Conservation (phyloP, 169 alveolate species). For the Fabrea salina region DNA sequence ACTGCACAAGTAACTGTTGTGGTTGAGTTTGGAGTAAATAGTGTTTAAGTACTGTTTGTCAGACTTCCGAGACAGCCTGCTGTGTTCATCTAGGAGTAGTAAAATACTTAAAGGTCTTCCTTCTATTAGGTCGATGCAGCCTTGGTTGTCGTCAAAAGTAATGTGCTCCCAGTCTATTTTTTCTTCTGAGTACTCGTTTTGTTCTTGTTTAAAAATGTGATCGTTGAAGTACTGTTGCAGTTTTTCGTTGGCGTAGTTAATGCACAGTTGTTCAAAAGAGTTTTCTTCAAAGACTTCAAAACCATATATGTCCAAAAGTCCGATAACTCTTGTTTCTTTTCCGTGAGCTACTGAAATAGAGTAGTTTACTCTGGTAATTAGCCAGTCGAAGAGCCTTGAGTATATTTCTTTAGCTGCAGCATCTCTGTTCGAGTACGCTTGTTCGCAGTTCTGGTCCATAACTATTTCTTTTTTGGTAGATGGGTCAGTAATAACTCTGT, state of each 20-base stretch:
- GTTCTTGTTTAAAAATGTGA: conserved; percentile 94
- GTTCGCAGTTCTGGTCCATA: conserved; percentile 34
- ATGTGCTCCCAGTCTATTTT: conserved; percentile 93
- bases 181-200: conserved; percentile 88
- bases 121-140: conserved; percentile 93
- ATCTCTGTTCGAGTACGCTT: conserved; percentile 49
- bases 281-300: conserved; percentile 95
- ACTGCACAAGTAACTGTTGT: neutral
- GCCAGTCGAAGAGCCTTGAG: conserved; percentile 48
- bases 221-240: conserved; percentile 89
- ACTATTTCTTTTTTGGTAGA: conserved; percentile 44
- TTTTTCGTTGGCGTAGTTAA: conserved; percentile 97
- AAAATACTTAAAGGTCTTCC: conserved; percentile 79
- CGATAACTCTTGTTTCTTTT: conserved; percentile 56
- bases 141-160: conserved; percentile 95
- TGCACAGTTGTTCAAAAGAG: conserved; percentile 95
- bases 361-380: conserved; percentile 48
- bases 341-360: conserved; percentile 36
- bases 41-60: conserved; percentile 47
- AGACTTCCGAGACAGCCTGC: conserved; percentile 88
- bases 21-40: conserved; percentile 31
- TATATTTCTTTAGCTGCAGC: conserved; percentile 58
- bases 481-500: conserved; percentile 54
- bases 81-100: conserved; percentile 93
- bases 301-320: conserved; percentile 97